These are phyloP conservation scores for Plasmopara viticola DNA, from an alignment of 352 stramenopile species.

Conservation along the genomic window DNA sequence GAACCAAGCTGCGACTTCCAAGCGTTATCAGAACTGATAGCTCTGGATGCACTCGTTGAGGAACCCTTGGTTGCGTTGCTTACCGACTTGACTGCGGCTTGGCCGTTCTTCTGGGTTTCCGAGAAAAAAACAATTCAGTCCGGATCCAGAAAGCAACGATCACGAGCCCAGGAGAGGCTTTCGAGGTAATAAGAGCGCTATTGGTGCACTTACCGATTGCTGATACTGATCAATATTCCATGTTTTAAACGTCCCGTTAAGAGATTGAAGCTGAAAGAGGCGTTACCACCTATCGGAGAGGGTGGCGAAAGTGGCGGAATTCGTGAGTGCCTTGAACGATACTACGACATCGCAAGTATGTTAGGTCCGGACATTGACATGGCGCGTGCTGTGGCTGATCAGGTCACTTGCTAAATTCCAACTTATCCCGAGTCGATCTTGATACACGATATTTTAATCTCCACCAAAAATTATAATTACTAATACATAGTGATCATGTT, in stretches of 20 bases:
- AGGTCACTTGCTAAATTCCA: constrained; percentile 9
- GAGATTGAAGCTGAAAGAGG: constrained; percentile 19
- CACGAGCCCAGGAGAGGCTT: constrained; percentile 16
- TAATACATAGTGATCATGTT: no score
- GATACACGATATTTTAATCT: no score
- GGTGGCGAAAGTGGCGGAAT: background rate
- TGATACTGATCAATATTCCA: constrained; percentile 24
- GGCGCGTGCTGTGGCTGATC: constrained; percentile 21
- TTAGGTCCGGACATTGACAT: constrained; percentile 34
- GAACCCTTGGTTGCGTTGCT: constrained; percentile 40
- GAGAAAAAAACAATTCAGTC: constrained; percentile 15
- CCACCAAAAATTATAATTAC: no score
- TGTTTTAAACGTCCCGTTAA: constrained; percentile 20
- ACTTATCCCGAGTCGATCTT: background rate
- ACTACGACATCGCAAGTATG: constrained; percentile 19
- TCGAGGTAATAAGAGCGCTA: constrained; percentile 29
- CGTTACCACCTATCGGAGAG: background rate
- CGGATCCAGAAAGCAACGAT: constrained; percentile 24
- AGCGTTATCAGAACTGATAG: constrained; percentile 36
- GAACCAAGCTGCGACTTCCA: constrained; percentile 23
- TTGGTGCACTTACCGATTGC: constrained; percentile 19
- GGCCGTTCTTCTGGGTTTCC: constrained; percentile 44
- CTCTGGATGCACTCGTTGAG: constrained; percentile 30
- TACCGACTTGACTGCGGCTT: constrained; percentile 30
- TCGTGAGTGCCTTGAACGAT: constrained; percentile 1